A percentile compares a stretch with the other conserved stretches of the same genome.
phyloP scores from a whole-genome alignment of 2,329 filamentous ascomycete species.

The Pseudocercospora cruenta region DNA sequence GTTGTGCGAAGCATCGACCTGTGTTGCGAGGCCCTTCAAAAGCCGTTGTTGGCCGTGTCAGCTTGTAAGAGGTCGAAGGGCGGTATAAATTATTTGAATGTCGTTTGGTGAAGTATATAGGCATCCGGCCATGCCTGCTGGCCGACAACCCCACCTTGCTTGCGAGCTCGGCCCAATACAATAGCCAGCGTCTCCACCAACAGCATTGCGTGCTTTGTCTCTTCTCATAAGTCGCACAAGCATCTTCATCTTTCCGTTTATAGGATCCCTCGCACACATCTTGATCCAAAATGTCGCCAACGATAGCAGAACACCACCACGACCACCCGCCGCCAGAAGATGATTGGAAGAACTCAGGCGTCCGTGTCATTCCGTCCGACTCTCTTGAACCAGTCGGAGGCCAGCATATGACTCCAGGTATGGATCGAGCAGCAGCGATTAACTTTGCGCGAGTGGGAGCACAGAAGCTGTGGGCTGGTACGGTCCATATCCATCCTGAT shows the following conservation, averaged over 20 bases:
- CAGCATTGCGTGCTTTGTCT: neutral
- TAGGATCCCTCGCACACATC: neutral
- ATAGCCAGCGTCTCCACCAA: neutral
- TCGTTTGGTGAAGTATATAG: neutral
- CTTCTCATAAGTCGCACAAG: neutral
- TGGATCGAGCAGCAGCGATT: slow-evolving; percentile 50
- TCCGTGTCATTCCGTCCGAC: slow-evolving; percentile 48
- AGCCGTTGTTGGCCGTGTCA: too few species aligned
- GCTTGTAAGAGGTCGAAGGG: too few species aligned
- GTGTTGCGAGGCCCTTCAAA: too few species aligned
- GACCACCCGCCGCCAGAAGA: slow-evolving; percentile 32
- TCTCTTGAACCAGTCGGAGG: slow-evolving; percentile 40
- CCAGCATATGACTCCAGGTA: slow-evolving; percentile 49
- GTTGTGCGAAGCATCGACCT: too few species aligned
- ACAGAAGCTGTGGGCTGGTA: slow-evolving; percentile 52
- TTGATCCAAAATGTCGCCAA: neutral
- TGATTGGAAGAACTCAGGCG: slow-evolving; percentile 47
- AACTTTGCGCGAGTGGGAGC: slow-evolving; percentile 50
- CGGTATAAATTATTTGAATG: neutral
- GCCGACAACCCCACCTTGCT: neutral
- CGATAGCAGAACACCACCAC: slow-evolving; percentile 16
- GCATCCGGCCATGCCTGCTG: neutral
- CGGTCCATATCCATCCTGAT: slow-evolving; percentile 49
- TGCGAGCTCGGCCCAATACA: neutral
- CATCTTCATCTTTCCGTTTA: neutral